Evolutionary conservation across 2,329 filamentous ascomycete genomes (phyloP).

Genomic region (Colletotrichum sp.): DNA sequence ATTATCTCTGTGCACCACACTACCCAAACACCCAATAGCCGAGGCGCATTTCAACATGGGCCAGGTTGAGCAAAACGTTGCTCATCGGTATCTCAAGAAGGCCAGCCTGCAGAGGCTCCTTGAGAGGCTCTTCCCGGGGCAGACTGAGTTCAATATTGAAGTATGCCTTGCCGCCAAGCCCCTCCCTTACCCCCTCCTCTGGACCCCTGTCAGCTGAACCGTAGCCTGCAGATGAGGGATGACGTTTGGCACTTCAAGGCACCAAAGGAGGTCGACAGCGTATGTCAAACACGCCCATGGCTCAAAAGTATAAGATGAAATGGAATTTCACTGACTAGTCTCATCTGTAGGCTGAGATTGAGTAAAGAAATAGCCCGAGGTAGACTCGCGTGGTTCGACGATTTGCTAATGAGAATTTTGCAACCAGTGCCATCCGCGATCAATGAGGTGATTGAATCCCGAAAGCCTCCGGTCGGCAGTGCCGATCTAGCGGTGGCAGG

Average conservation of each 20-base stretch:
- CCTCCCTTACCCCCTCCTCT: neutral
- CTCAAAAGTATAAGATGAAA: neutral
- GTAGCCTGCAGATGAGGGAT: slow-evolving; percentile 28
- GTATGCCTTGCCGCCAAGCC: slow-evolving; percentile 19
- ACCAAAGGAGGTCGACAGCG: slow-evolving; percentile 13
- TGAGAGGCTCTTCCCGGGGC: slow-evolving; percentile 27
- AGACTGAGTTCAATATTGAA: slow-evolving; percentile 31
- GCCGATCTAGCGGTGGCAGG: neutral
- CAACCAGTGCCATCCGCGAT: neutral
- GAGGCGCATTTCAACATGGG: neutral
- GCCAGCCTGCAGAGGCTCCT: slow-evolving; percentile 28
- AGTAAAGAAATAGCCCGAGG: neutral
- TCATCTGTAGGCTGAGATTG: neutral
- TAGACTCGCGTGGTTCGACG: neutral
- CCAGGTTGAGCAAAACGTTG: slow-evolving; percentile 25
- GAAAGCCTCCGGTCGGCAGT: neutral
- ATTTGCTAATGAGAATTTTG: neutral
- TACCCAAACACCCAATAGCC: neutral
- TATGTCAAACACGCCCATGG: neutral
- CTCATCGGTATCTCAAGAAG: slow-evolving; percentile 29
- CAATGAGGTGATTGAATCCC: neutral
- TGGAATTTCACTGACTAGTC: neutral
- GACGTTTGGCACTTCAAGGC: slow-evolving; percentile 33
- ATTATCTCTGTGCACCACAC: neutral
- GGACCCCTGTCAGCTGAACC: neutral